Conservation (phyloP, 108 stramenopile genomes). For the Cyclostephanos tholiformis region DNA sequence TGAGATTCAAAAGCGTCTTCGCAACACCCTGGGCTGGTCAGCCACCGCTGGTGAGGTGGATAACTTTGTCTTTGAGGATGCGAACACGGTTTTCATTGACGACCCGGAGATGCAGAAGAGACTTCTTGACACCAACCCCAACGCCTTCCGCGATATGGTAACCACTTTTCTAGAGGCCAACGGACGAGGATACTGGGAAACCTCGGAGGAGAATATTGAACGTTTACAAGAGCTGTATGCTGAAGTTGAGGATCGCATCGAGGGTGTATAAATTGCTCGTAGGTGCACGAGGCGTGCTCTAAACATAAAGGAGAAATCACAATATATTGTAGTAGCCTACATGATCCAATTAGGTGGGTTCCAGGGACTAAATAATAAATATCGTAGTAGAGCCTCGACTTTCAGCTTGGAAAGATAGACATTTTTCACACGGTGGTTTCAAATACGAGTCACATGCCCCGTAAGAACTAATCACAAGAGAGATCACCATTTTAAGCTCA, state of each 20-base stretch:
- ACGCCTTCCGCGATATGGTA: conserved; percentile 97
- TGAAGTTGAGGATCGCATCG: conserved; percentile 96
- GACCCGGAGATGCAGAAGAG: conserved; percentile 95
- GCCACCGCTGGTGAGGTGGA: conserved; percentile 97
- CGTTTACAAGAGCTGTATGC: conserved; percentile 95
- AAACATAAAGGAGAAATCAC: conserved; percentile 12
- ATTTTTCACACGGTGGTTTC: neutral
- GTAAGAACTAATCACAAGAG: too few relatives aligned
- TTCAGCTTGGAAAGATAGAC: neutral
- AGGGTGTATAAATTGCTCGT: conserved; percentile 81
- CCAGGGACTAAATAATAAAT: conserved; percentile 29
- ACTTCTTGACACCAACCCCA: conserved; percentile 93
- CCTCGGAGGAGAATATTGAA: conserved; percentile 94
- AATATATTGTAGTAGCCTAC: conserved; percentile 22
- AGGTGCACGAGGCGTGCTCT: neutral
- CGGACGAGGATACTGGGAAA: conserved; percentile 96
- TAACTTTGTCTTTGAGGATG: conserved; percentile 98
- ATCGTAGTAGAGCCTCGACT: conserved; percentile 25
- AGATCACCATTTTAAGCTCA: too few relatives aligned
- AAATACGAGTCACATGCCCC: neutral
- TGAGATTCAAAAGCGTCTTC: conserved; percentile 96
- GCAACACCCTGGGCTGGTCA: conserved; percentile 98
- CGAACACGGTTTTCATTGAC: conserved; percentile 94
- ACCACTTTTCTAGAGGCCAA: conserved; percentile 97
- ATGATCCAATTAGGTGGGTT: conserved; percentile 23